Conservation (phyloP, 352 stramenopile species). For the Phytopythium aichiense region DNA sequence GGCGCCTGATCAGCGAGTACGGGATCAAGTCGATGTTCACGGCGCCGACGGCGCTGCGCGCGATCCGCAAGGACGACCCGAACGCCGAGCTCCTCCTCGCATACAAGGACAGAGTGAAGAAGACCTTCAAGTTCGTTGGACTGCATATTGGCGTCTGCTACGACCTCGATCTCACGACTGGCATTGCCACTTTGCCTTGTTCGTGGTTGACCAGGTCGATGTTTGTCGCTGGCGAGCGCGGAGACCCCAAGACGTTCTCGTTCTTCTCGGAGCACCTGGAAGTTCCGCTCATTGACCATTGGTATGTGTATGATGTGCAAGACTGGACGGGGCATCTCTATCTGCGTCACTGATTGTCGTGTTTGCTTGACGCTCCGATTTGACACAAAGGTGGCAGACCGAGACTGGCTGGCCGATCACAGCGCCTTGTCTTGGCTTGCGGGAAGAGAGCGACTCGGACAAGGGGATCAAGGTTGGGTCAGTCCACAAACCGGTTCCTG, state of each 20-base stretch:
- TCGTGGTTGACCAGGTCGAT: constrained; percentile 15
- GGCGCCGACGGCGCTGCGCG: constrained; percentile 85
- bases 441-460: constrained; percentile 34
- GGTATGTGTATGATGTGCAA: constrained; percentile 13
- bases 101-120: constrained; percentile 20
- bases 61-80: constrained; percentile 85
- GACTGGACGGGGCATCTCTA: too few relatives aligned
- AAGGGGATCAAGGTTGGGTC: constrained; percentile 71
- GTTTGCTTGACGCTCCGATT: background rate
- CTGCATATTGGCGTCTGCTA: background rate
- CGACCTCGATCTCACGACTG: background rate
- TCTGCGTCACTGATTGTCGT: background rate
- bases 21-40: constrained; percentile 87
- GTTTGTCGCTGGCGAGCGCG: constrained; percentile 87
- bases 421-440: constrained; percentile 36
- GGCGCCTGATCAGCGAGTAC: constrained; percentile 83
- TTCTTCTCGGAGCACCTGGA: constrained; percentile 64
- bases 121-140: constrained; percentile 1
- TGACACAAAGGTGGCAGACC: constrained; percentile 73
- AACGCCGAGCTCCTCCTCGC: constrained; percentile 31
- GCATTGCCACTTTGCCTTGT: background rate
- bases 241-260: constrained; percentile 84
- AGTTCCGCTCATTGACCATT: constrained; percentile 82
- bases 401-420: constrained; percentile 85
- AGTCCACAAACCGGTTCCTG: constrained; percentile 52